Evolutionary conservation across 2,329 filamentous ascomycete species (phyloP).

Genomic region (Emydomyces testavorans): DNA sequence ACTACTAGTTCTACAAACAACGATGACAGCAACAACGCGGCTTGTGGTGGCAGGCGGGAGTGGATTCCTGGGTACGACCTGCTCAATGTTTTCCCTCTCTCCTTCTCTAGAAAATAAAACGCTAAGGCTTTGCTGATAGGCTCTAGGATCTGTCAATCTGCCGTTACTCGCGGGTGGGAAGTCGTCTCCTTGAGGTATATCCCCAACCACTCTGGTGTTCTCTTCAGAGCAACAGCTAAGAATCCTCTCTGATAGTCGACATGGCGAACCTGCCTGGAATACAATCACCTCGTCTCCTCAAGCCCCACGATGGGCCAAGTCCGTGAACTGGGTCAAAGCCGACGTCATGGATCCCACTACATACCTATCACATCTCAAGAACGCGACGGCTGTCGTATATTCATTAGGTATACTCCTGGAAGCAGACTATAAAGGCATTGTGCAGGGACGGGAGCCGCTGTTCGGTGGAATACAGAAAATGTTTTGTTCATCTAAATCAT

Average conservation of each 20-base stretch:
- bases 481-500: constrained; percentile 39
- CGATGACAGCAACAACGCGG: constrained; percentile 46
- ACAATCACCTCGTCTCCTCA: constrained; percentile 60
- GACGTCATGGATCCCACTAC: constrained; percentile 74
- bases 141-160: constrained; percentile 79
- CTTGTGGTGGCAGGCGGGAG: constrained; percentile 88
- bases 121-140: constrained; percentile 31
- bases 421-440: constrained; percentile 90
- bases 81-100: background rate
- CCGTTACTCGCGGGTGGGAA: constrained; percentile 73
- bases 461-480: constrained; percentile 65
- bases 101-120: background rate
- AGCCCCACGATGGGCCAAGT: constrained; percentile 67
- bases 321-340: constrained; percentile 76
- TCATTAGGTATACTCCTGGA: constrained; percentile 93
- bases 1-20: background rate
- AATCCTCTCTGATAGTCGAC: constrained; percentile 50
- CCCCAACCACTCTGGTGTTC: background rate
- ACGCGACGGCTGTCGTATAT: constrained; percentile 79
- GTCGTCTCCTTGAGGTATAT: constrained; percentile 80
- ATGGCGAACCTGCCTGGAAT: constrained; percentile 78
- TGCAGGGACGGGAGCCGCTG: constrained; percentile 75
- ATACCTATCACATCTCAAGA: constrained; percentile 64
- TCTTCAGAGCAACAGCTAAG: constrained; percentile 2
- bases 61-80: constrained; percentile 63